Conservation (phyloP, 129 eudicot genomes). For the Flaveria ramosissima region DNA sequence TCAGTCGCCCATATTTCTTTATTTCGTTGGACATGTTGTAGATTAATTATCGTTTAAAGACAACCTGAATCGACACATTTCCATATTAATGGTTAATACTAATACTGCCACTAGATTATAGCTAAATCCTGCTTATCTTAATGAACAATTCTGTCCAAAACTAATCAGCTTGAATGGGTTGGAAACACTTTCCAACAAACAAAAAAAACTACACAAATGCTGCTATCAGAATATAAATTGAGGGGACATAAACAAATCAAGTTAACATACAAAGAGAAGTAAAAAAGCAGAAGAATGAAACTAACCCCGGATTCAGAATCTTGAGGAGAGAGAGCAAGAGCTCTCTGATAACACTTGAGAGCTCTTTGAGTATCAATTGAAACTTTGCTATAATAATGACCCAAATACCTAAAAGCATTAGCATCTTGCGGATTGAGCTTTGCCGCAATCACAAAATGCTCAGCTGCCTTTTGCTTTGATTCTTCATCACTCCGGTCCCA, state of each 20-base stretch:
- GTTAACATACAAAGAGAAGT: constrained; percentile 8
- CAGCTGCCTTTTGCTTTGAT: constrained; percentile 74
- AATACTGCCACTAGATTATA: neutral
- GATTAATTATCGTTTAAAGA: neutral
- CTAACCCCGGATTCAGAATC: constrained; percentile 81
- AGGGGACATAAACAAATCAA: neutral
- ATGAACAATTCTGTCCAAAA: constrained; percentile 15
- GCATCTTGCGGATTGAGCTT: constrained; percentile 80
- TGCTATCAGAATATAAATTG: constrained; percentile 3
- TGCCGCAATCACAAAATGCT: constrained; percentile 81
- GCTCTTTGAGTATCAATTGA: constrained; percentile 73
- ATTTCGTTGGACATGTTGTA: neutral
- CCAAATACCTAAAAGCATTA: constrained; percentile 80
- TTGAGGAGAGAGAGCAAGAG: constrained; percentile 71
- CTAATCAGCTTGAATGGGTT: constrained; percentile 14
- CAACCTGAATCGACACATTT: neutral
- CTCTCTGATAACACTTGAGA: constrained; percentile 96
- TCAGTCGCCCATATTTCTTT: neutral
- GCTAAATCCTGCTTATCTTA: neutral
- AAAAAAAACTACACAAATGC: neutral
- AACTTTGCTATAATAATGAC: constrained; percentile 71
- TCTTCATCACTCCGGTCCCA: constrained; percentile 59
- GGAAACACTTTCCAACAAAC: constrained; percentile 5
- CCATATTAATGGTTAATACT: neutral
- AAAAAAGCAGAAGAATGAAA: neutral